Conservation (phyloP, 257 asterid genomes). For the Scutellaria baicalensis region DNA sequence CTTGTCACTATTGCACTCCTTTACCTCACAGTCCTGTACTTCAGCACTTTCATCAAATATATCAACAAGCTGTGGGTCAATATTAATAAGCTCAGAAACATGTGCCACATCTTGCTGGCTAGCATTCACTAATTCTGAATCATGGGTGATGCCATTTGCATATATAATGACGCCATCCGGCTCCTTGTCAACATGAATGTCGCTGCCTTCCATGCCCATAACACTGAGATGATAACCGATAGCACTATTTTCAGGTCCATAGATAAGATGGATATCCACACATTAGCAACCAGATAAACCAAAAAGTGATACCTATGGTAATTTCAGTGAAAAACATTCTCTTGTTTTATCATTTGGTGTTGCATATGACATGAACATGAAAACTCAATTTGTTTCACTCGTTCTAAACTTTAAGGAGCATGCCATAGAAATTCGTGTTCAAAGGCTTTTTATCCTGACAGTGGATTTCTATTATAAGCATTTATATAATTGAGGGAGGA, state of each 20-base stretch:
- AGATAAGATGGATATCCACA: background rate
- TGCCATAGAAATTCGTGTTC: background rate
- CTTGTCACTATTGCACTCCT: slow-evolving; percentile 52
- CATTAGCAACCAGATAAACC: background rate
- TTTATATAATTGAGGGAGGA: background rate
- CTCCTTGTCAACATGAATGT: slow-evolving; percentile 64
- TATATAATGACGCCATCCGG: slow-evolving; percentile 43
- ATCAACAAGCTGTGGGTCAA: slow-evolving; percentile 29
- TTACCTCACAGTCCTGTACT: slow-evolving; percentile 48
- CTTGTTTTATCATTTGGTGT: background rate
- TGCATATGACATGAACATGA: background rate
- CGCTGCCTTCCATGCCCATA: slow-evolving; percentile 61
- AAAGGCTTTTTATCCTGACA: background rate
- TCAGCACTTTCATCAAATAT: slow-evolving; percentile 37
- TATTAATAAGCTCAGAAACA: slow-evolving; percentile 27
- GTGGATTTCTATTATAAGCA: background rate
- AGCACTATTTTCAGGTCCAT: background rate
- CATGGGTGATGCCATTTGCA: slow-evolving; percentile 28
- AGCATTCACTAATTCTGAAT: slow-evolving; percentile 14
- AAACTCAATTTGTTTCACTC: background rate
- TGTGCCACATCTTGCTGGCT: slow-evolving; percentile 23
- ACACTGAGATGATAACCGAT: slow-evolving; percentile 23
- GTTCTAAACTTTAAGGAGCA: background rate
- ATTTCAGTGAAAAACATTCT: background rate
- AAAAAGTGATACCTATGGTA: background rate